These are phyloP conservation scores for Sclerotinia minor DNA, from an alignment of 2,329 filamentous ascomycete genomes.

Conservation along the genomic window DNA sequence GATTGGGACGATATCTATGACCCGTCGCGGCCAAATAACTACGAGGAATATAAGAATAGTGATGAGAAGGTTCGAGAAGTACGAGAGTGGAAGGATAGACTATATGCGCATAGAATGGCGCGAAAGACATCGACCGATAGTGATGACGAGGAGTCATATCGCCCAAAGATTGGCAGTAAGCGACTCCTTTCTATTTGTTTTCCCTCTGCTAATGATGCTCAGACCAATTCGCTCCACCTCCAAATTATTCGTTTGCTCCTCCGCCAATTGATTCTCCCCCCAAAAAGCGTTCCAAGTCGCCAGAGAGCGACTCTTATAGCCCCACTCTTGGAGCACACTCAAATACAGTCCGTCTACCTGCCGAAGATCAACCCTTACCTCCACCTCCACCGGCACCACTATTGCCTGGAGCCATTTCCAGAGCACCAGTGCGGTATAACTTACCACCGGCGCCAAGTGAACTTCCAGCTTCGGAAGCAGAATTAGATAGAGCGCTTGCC, in stretches of 20 bases:
- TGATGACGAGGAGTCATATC: slow-evolving; percentile 47
- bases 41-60: slow-evolving; percentile 80
- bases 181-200: slow-evolving; percentile 17
- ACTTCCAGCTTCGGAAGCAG: slow-evolving; percentile 53
- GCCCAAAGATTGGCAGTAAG: slow-evolving; percentile 49
- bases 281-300: slow-evolving; percentile 46
- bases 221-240: slow-evolving; percentile 63
- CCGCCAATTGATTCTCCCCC: slow-evolving; percentile 48
- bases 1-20: slow-evolving; percentile 95
- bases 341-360: slow-evolving; percentile 37
- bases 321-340: slow-evolving; percentile 31
- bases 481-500: slow-evolving; percentile 49
- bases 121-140: slow-evolving; percentile 49
- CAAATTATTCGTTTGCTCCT: slow-evolving; percentile 57
- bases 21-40: slow-evolving; percentile 75
- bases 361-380: slow-evolving; percentile 35
- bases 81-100: slow-evolving; percentile 78
- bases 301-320: slow-evolving; percentile 30
- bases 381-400: slow-evolving; percentile 38
- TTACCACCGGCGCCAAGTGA: slow-evolving; percentile 53
- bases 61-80: slow-evolving; percentile 81
- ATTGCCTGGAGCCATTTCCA: slow-evolving; percentile 64
- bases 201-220: slow-evolving; percentile 28
- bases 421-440: slow-evolving; percentile 74
- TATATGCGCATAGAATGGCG: slow-evolving; percentile 69